A percentile compares a stretch with the other conserved stretches of the same genome.
phyloP scores from a whole-genome alignment of 371 early-diverging fungal species.

The Mortierella sp. region DNA sequence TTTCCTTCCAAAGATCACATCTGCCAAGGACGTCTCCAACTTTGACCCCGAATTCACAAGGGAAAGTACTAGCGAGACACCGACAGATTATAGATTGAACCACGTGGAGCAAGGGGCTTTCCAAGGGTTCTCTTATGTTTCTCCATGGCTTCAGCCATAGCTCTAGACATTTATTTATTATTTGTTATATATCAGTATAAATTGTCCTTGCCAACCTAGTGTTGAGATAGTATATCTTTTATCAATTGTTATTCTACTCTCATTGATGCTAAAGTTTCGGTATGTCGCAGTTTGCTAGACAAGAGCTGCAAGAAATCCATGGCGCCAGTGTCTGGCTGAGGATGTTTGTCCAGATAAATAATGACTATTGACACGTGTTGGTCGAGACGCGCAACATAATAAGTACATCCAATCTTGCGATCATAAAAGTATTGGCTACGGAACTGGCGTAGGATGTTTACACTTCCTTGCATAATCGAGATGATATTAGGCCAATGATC shows the following conservation, averaged over 20 bases:
- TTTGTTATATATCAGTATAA: conserved; percentile 1
- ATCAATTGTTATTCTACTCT: conserved; percentile 25
- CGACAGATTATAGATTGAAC: conserved; percentile 49
- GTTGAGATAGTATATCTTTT: not conserved
- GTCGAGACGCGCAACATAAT: conserved; percentile 71
- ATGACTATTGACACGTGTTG: conserved; percentile 68
- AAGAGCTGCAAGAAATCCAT: conserved; percentile 65
- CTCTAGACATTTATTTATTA: not conserved
- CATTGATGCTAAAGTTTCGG: conserved; percentile 34
- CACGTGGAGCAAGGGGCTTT: conserved; percentile 49
- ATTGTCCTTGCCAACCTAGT: not conserved
- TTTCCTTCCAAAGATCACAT: conserved; percentile 63
- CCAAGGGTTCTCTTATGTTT: conserved; percentile 51
- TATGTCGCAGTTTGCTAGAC: conserved; percentile 49
- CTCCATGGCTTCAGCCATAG: conserved; percentile 45
- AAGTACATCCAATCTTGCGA: conserved; percentile 67
- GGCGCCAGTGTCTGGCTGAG: conserved; percentile 62
- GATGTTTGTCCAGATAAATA: conserved; percentile 71
- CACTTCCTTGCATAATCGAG: conserved; percentile 72
- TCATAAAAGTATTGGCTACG: conserved; percentile 69
- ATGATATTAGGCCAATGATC: conserved; percentile 75
- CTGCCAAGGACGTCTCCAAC: conserved; percentile 68
- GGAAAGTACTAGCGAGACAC: conserved; percentile 52
- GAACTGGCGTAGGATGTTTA: conserved; percentile 55
- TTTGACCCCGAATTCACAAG: conserved; percentile 71